Percentiles rank a stretch among this genome's conserved stretches.
Conservation (phyloP, 2,329 filamentous ascomycete species). For the Pseudopithomyces chartarum region DNA sequence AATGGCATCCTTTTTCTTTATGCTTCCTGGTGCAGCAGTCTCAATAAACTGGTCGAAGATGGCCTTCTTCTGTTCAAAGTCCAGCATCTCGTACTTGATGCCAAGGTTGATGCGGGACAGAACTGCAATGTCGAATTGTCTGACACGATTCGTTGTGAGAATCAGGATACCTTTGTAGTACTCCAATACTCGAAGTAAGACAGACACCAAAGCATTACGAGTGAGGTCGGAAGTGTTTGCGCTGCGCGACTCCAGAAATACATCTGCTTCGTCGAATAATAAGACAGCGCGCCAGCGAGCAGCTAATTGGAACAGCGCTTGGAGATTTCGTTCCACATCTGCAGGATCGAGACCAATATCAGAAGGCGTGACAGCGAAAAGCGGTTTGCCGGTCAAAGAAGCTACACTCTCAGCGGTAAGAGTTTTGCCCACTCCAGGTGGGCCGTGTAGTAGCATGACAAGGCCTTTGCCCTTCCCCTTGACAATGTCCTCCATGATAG, state of each 20-base stretch:
- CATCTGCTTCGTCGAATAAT: conserved; percentile 53
- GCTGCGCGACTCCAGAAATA: conserved; percentile 27
- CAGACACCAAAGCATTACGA: background rate
- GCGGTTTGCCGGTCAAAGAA: conserved; percentile 4
- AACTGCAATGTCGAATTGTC: conserved; percentile 28
- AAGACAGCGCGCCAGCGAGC: conserved; percentile 56
- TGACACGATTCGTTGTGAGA: conserved; percentile 30
- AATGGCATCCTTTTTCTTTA: conserved; percentile 3
- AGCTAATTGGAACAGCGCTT: conserved; percentile 52
- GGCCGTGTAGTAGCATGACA: conserved; percentile 10
- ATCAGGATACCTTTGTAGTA: conserved; percentile 38
- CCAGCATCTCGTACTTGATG: conserved; percentile 21
- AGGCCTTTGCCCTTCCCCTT: conserved; percentile 18
- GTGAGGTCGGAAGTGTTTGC: conserved; percentile 3
- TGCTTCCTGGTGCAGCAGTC: background rate
- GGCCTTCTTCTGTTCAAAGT: background rate
- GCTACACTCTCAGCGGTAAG: conserved; percentile 13
- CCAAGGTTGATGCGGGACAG: conserved; percentile 29
- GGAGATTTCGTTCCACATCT: conserved; percentile 50
- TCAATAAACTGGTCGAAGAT: conserved; percentile 8
- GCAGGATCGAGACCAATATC: conserved; percentile 53
- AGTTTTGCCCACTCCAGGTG: conserved; percentile 15
- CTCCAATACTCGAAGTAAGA: conserved; percentile 42
- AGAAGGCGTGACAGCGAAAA: background rate
- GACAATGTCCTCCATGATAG: conserved; percentile 28